Percentiles rank a stretch among this genome's conserved stretches.
Evolutionary conservation across 2,329 filamentous ascomycete genomes (phyloP).

Genomic region (Botrytis hyacinthi): DNA sequence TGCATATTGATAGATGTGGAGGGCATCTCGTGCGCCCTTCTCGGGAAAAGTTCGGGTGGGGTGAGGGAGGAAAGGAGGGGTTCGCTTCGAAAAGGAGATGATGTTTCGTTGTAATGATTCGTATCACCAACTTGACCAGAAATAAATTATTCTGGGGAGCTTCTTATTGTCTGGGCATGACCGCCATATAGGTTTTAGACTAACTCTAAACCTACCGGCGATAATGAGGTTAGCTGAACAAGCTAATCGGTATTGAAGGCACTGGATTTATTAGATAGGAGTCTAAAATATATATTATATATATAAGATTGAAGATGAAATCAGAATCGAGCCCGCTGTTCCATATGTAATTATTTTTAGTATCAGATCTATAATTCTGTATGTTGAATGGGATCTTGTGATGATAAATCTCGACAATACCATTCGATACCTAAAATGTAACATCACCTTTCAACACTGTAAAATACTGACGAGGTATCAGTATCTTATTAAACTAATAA

Average conservation of each 20-base stretch:
- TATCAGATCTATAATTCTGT: too few relatives aligned
- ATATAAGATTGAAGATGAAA: neutral
- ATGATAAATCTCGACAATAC: neutral
- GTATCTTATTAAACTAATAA: neutral
- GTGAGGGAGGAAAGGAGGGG: neutral
- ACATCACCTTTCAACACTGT: neutral
- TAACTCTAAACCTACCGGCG: neutral
- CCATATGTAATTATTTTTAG: neutral
- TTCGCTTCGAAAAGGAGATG: conserved; percentile 12
- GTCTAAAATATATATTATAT: neutral
- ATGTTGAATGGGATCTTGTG: neutral
- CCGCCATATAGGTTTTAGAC: neutral
- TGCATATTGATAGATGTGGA: neutral
- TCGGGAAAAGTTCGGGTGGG: neutral
- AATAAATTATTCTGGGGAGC: neutral
- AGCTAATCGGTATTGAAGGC: neutral
- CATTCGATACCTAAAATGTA: neutral
- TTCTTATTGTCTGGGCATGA: neutral
- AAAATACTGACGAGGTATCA: too few relatives aligned
- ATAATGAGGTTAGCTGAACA: neutral
- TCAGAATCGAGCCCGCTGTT: neutral
- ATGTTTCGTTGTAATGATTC: neutral
- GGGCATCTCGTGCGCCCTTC: neutral
- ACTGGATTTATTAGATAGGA: neutral
- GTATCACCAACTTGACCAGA: neutral